Conservation (phyloP, 192 early-diverging fungal species). For the Phycomyces blakesleeanus region DNA sequence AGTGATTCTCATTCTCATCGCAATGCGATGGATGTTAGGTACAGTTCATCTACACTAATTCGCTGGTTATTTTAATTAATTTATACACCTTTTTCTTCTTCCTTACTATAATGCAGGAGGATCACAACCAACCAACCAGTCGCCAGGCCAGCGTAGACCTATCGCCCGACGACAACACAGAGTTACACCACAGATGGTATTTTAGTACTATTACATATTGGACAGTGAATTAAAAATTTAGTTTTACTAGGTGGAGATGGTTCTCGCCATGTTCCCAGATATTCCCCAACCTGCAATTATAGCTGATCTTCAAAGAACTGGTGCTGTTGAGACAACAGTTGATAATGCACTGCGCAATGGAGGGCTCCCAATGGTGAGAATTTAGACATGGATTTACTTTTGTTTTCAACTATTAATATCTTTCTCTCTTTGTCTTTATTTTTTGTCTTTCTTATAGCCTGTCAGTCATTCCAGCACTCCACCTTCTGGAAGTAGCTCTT, state of each 20-base stretch:
- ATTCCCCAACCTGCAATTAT: constrained; percentile 72
- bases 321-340: constrained; percentile 77
- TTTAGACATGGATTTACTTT: background rate
- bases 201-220: background rate
- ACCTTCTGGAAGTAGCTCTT: constrained; percentile 17
- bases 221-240: background rate
- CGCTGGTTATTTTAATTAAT: too few species aligned
- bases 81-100: too few species aligned
- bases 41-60: too few species aligned
- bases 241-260: constrained; percentile 56
- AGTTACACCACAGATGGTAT: constrained; percentile 38
- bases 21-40: constrained; percentile 56
- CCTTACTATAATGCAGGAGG: too few species aligned
- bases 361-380: constrained; percentile 52
- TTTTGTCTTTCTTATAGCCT: background rate
- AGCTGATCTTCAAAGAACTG: constrained; percentile 72
- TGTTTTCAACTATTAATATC: background rate
- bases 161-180: constrained; percentile 19
- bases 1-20: constrained; percentile 54
- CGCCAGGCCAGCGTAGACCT: constrained; percentile 9
- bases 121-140: constrained; percentile 6
- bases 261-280: constrained; percentile 80
- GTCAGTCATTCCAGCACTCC: constrained; percentile 16
- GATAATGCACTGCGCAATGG: constrained; percentile 75
- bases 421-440: constrained; percentile 9